Evolutionary conservation across 495 filamentous ascomycete genomes (phyloP).

Genomic region (Penicillium maclennaniae): DNA sequence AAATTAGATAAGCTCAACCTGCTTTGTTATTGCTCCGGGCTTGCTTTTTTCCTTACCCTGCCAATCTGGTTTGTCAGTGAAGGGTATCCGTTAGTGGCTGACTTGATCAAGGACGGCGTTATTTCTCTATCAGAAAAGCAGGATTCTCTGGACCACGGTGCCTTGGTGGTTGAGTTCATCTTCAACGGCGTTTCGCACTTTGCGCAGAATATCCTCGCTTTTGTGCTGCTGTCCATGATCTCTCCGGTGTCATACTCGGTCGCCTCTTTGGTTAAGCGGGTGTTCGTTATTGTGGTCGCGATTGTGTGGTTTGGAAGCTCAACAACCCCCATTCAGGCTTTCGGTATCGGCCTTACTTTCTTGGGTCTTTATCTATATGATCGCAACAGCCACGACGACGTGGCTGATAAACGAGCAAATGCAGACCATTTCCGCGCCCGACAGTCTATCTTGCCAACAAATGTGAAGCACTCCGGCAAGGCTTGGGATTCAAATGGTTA

Average conservation of each 20-base stretch:
- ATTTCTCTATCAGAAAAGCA: constrained; percentile 67
- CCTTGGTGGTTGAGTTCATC: constrained; percentile 75
- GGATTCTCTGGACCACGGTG: constrained; percentile 72
- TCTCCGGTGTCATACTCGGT: constrained; percentile 97
- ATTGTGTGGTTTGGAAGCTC: constrained; percentile 94
- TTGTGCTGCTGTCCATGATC: constrained; percentile 83
- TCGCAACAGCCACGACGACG: constrained; percentile 78
- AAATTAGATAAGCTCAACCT: constrained; percentile 97
- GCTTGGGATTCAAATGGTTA: constrained; percentile 43
- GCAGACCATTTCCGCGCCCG: constrained; percentile 54
- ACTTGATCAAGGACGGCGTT: constrained; percentile 48
- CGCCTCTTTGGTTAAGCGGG: constrained; percentile 89
- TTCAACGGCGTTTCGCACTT: constrained; percentile 99
- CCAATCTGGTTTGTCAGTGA: constrained; percentile 94
- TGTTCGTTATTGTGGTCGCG: constrained; percentile 92
- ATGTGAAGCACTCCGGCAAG: constrained; percentile 32
- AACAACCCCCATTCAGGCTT: constrained; percentile 75
- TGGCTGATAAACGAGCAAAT: constrained; percentile 68
- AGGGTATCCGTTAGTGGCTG: constrained; percentile 61
- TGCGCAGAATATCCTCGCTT: constrained; percentile 91
- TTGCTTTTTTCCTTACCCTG: constrained; percentile 85
- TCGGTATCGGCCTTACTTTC: constrained; percentile 86
- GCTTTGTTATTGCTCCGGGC: constrained; percentile 88
- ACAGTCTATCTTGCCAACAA: constrained; percentile 69
- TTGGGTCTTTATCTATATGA: constrained; percentile 95